phyloP scores from a whole-genome alignment of 495 filamentous ascomycete genomes.

The Glarea lozoyensis region DNA sequence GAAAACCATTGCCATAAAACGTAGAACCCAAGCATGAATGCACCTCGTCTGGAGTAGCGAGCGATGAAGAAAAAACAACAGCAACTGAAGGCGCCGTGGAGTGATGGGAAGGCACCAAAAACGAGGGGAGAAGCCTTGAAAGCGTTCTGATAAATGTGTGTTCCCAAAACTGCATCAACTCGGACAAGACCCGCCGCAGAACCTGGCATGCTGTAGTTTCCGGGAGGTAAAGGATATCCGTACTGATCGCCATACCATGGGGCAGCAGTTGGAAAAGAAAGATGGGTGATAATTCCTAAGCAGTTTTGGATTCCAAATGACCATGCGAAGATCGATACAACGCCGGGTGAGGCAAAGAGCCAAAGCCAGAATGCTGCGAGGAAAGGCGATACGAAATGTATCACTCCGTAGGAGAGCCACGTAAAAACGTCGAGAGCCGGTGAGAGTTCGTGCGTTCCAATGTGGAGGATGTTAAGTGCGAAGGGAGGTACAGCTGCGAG shows the following conservation, averaged over 20 bases:
- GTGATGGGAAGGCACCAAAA: constrained; percentile 85
- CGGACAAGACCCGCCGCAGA: constrained; percentile 78
- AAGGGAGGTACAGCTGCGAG: constrained; percentile 3
- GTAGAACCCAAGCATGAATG: constrained; percentile 68
- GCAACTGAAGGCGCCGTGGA: constrained; percentile 84
- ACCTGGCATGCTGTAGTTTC: constrained; percentile 80
- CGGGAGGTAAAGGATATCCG: constrained; percentile 60
- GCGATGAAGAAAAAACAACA: constrained; percentile 61
- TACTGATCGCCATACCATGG: constrained; percentile 92
- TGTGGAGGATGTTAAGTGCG: constrained; percentile 9
- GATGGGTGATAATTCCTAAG: constrained; percentile 72
- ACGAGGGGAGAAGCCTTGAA: constrained; percentile 84
- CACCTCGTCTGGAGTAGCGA: constrained; percentile 33
- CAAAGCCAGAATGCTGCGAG: constrained; percentile 12
- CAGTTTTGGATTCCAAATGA: constrained; percentile 89
- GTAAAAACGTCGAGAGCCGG: constrained; percentile 8
- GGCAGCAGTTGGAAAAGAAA: constrained; percentile 85
- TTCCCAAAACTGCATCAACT: constrained; percentile 78
- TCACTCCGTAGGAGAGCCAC: constrained; percentile 13
- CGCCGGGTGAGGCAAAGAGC: constrained; percentile 77
- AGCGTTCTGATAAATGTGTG: constrained; percentile 83
- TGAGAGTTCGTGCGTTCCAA: constrained; percentile 9
- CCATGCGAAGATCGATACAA: constrained; percentile 73
- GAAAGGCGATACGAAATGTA: constrained; percentile 12
- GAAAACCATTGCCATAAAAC: constrained; percentile 91